A percentile compares a stretch with the other conserved stretches of the same genome.
phyloP scores from a whole-genome alignment of 305 asterid genomes.

The Vinca major region DNA sequence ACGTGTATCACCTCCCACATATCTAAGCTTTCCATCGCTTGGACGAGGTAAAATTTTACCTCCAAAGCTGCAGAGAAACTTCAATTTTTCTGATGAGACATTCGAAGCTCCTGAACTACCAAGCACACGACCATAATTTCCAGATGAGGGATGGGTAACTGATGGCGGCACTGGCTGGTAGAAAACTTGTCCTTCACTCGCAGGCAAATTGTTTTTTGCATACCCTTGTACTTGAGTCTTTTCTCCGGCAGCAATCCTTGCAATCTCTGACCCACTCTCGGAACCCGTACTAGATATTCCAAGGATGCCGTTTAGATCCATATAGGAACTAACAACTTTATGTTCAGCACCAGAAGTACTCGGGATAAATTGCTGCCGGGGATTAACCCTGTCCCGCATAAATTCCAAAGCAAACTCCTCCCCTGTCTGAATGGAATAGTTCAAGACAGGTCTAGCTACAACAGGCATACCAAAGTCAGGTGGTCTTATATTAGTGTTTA shows the following conservation, averaged over 20 bases:
- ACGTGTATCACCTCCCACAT: slow-evolving; percentile 89
- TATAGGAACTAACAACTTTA: slow-evolving; percentile 30
- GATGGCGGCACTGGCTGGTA: slow-evolving; percentile 30
- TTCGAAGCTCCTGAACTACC: slow-evolving; percentile 36
- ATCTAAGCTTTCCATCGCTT: slow-evolving; percentile 79
- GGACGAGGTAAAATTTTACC: slow-evolving; percentile 90
- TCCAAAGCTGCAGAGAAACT: slow-evolving; percentile 81
- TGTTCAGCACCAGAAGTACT: slow-evolving; percentile 43
- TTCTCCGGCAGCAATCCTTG: slow-evolving; percentile 37
- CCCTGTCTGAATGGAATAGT: slow-evolving; percentile 87
- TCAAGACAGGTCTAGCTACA: slow-evolving; percentile 62
- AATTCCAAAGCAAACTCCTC: slow-evolving; percentile 90
- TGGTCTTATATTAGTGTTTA: slow-evolving; percentile 46
- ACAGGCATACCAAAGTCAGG: slow-evolving; percentile 39
- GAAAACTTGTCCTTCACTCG: slow-evolving; percentile 38
- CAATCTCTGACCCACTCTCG: slow-evolving; percentile 42
- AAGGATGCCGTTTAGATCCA: slow-evolving; percentile 48
- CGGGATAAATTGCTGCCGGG: slow-evolving; percentile 48
- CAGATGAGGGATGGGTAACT: slow-evolving; percentile 33
- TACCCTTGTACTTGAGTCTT: slow-evolving; percentile 42
- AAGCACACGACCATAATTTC: slow-evolving; percentile 24
- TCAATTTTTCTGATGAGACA: slow-evolving; percentile 42
- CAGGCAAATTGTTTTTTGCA: slow-evolving; percentile 25
- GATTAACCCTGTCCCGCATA: slow-evolving; percentile 85
- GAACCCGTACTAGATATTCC: slow-evolving; percentile 46